A percentile compares a stretch with the other conserved stretches of the same genome.
Conservation (phyloP, 2,329 filamentous ascomycete genomes). For the Neurospora sp. region DNA sequence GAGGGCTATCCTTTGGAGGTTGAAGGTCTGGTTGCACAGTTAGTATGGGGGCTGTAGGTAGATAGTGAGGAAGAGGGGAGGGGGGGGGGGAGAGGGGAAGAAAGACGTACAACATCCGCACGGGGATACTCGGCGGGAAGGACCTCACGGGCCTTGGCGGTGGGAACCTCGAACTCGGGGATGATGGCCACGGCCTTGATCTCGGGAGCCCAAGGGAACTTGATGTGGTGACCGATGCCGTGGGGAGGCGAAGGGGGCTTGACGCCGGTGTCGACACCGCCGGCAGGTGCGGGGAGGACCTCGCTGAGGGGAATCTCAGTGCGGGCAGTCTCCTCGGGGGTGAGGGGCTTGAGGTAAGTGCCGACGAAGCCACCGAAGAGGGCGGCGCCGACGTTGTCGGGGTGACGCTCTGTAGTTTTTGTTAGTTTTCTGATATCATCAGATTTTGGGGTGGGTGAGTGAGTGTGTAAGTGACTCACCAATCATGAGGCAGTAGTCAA, state of each 20-base stretch:
- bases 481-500: constrained; percentile 98
- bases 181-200: constrained; percentile 98
- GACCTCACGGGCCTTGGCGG: constrained; percentile 78
- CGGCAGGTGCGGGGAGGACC: constrained; percentile 81
- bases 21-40: constrained; percentile 57
- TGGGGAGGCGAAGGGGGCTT: constrained; percentile 80
- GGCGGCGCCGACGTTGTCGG: constrained; percentile 89
- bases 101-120: constrained; percentile 64
- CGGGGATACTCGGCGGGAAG: constrained; percentile 72
- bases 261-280: constrained; percentile 81
- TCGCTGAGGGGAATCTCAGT: constrained; percentile 92
- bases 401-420: constrained; percentile 59
- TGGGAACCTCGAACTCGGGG: constrained; percentile 91
- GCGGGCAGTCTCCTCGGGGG: constrained; percentile 78
- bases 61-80: too few species aligned
- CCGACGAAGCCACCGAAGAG: constrained; percentile 95
- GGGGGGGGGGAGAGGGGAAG: background rate
- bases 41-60: too few species aligned
- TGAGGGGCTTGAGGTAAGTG: constrained; percentile 87
- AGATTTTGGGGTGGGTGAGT: background rate
- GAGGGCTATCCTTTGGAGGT: constrained; percentile 86
- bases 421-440: constrained; percentile 1
- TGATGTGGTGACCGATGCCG: constrained; percentile 92
- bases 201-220: constrained; percentile 85
- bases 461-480: constrained; percentile 35